phyloP scores from a whole-genome alignment of 345 rosid genomes.

The Iberis pinnata region DNA sequence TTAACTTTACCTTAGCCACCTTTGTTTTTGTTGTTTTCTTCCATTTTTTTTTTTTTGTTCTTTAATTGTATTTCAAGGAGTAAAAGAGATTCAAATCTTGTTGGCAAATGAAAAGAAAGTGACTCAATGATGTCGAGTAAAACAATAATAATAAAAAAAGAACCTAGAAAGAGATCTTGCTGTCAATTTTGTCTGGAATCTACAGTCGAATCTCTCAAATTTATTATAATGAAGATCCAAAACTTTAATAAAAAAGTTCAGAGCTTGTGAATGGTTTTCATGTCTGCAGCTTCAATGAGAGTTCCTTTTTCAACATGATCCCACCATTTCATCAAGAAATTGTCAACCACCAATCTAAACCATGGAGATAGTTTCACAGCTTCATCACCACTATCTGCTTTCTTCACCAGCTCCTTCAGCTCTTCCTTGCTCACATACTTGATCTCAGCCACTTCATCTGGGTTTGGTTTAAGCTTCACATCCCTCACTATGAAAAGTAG shows the following conservation, averaged over 20 bases:
- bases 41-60: too few species aligned
- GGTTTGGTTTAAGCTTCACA: conserved; percentile 61
- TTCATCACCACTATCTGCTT: conserved; percentile 79
- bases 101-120: too few species aligned
- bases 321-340: conserved; percentile 93
- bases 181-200: too few species aligned
- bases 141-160: too few species aligned
- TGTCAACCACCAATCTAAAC: conserved; percentile 83
- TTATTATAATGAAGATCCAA: background rate
- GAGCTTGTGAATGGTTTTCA: conserved; percentile 70
- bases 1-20: too few species aligned
- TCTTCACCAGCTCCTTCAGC: conserved; percentile 68
- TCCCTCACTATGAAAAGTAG: conserved; percentile 73
- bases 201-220: too few species aligned
- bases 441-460: conserved; percentile 71
- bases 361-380: conserved; percentile 80
- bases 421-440: conserved; percentile 67
- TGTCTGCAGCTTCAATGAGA: conserved; percentile 52
- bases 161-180: too few species aligned
- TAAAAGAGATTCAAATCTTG: too few species aligned
- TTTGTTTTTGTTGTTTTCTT: too few species aligned
- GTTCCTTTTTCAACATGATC: conserved; percentile 69
- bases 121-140: too few species aligned
- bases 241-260: background rate
- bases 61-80: too few species aligned